Conservation (phyloP, 2,329 filamentous ascomycete species). For the Clarireedia homoeocarpa region DNA sequence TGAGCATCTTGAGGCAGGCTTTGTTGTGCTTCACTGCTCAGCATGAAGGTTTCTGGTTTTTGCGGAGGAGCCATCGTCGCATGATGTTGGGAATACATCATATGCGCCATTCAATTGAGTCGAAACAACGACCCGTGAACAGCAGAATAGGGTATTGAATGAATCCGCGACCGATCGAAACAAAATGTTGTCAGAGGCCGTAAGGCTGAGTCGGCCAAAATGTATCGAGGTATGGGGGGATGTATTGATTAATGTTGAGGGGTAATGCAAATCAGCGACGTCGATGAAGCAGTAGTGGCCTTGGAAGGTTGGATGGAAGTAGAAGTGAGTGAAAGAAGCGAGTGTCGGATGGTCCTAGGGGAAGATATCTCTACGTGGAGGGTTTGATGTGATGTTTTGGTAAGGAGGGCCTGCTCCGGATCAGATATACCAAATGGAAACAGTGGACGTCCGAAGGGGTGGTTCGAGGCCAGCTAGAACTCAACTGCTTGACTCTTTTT, state of each 20-base stretch:
- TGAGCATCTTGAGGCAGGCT: conserved; percentile 93
- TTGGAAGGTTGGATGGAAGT: neutral
- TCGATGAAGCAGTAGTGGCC: conserved; percentile 25
- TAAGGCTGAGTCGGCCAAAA: conserved; percentile 16
- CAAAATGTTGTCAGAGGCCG: conserved; percentile 12
- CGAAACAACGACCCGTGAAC: conserved; percentile 21
- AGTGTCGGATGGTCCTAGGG: conserved; percentile 15
- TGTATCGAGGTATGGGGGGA: conserved; percentile 10
- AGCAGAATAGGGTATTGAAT: conserved; percentile 14
- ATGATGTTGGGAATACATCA: conserved; percentile 72
- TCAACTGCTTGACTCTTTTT: conserved; percentile 9
- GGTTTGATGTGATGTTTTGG: conserved; percentile 9
- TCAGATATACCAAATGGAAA: conserved; percentile 28
- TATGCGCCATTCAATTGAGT: conserved; percentile 30
- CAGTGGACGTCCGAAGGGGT: conserved; percentile 26
- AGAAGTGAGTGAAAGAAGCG: conserved; percentile 19
- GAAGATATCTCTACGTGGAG: conserved; percentile 11
- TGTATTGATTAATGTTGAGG: conserved; percentile 13
- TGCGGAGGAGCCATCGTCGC: conserved; percentile 83
- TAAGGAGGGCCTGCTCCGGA: conserved; percentile 28
- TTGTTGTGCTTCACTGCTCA: conserved; percentile 94
- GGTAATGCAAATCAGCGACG: conserved; percentile 18
- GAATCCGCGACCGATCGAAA: conserved; percentile 23
- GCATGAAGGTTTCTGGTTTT: conserved; percentile 98
- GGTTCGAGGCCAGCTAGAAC: conserved; percentile 31